A percentile compares a stretch with the other conserved stretches of the same genome.
phyloP scores from a whole-genome alignment of 2,329 filamentous ascomycete genomes.

The Penicillium sp. region DNA sequence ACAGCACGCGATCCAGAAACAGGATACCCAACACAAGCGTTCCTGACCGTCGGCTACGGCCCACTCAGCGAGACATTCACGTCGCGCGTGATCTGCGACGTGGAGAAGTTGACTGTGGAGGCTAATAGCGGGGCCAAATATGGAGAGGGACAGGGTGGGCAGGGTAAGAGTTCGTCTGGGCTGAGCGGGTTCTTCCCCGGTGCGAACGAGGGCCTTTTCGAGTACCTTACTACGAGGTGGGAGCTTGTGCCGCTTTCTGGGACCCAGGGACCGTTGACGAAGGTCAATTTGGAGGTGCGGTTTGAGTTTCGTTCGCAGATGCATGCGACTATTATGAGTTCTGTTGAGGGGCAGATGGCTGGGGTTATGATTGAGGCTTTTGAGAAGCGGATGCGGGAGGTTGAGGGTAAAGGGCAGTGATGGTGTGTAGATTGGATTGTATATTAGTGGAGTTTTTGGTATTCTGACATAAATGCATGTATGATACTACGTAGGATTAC shows the following conservation, averaged over 20 bases:
- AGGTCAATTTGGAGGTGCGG: conserved; percentile 71
- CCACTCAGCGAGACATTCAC: conserved; percentile 81
- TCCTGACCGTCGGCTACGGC: conserved; percentile 81
- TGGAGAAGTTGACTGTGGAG: conserved; percentile 66
- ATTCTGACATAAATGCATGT: neutral
- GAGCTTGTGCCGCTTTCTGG: conserved; percentile 40
- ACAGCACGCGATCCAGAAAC: conserved; percentile 64
- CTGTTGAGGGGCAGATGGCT: conserved; percentile 80
- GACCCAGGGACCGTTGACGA: conserved; percentile 53
- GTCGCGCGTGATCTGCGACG: conserved; percentile 74
- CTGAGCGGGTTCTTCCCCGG: conserved; percentile 31
- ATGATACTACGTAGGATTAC: neutral
- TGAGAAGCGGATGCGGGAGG: conserved; percentile 69
- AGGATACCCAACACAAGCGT: conserved; percentile 65
- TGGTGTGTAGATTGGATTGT: conserved; percentile 6
- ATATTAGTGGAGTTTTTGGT: conserved; percentile 10
- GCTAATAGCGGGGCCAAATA: conserved; percentile 54
- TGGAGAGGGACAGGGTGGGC: conserved; percentile 53
- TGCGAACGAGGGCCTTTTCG: conserved; percentile 49
- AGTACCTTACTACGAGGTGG: conserved; percentile 47
- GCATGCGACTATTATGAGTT: conserved; percentile 76
- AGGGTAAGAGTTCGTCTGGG: conserved; percentile 49
- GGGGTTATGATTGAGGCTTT: conserved; percentile 91
- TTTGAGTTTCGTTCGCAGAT: conserved; percentile 88
- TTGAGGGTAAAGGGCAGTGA: conserved; percentile 42